phyloP scores from a whole-genome alignment of 306 rosid species.

The Fragaria vesca region DNA sequence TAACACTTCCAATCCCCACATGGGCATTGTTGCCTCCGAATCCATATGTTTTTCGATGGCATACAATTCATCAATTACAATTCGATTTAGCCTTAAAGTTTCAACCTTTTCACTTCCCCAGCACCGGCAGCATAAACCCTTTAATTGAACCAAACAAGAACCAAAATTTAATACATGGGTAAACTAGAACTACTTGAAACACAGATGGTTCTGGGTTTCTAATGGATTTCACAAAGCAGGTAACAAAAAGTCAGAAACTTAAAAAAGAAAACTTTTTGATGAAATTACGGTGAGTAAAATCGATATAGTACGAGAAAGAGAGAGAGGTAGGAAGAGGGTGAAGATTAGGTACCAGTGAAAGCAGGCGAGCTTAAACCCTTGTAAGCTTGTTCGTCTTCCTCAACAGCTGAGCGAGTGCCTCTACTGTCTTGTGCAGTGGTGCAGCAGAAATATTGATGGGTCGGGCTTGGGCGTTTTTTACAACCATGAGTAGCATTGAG shows the following conservation, averaged over 20 bases:
- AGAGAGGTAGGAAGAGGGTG: not conserved
- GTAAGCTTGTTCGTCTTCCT: conserved; percentile 24
- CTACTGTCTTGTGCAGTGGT: not conserved
- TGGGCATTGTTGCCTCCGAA: conserved; percentile 90
- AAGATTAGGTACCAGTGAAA: conserved; percentile 29
- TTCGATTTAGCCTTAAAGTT: conserved; percentile 3
- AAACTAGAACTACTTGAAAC: not conserved
- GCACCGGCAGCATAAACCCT: conserved; percentile 29
- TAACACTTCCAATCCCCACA: conserved; percentile 99
- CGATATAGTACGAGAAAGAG: not conserved
- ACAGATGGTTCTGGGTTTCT: not conserved
- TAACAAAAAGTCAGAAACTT: not conserved
- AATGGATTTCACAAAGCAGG: conserved; percentile 3
- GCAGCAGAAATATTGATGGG: not conserved
- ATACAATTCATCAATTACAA: conserved; percentile 48
- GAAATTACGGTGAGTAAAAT: not conserved
- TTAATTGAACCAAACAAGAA: conserved; percentile 2
- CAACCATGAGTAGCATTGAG: not conserved
- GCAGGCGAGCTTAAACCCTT: conserved; percentile 29
- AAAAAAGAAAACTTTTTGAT: not conserved
- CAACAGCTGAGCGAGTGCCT: conserved; percentile 10
- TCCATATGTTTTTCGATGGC: conserved; percentile 74
- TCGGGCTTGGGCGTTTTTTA: not conserved
- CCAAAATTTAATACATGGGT: conserved; percentile 17
- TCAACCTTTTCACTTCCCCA: conserved; percentile 19